Evolutionary conservation across 2,329 filamentous ascomycete species (phyloP).

Genomic region (Diaporthe destruens): DNA sequence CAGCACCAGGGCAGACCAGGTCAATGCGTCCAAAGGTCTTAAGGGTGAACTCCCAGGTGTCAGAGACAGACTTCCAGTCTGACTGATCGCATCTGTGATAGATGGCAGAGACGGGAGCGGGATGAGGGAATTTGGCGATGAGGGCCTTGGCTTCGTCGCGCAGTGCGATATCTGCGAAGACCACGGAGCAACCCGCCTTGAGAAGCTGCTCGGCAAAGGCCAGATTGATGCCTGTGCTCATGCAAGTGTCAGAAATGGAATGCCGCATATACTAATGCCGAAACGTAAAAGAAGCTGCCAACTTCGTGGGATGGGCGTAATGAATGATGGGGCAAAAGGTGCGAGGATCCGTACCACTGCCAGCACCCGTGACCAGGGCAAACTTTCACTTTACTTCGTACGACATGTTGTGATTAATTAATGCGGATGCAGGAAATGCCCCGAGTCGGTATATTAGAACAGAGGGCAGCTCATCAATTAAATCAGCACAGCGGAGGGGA

Average conservation of each 20-base stretch:
- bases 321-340: not conserved
- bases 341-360: conserved; percentile 25
- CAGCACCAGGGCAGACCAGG: conserved; percentile 42
- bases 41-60: conserved; percentile 41
- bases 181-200: conserved; percentile 46
- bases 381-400: conserved; percentile 41
- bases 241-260: not conserved
- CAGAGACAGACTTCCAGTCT: conserved; percentile 48
- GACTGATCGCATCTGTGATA: conserved; percentile 43
- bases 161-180: conserved; percentile 46
- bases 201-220: conserved; percentile 44
- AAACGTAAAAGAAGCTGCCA: not conserved
- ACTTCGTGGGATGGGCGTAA: not conserved
- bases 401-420: conserved; percentile 29
- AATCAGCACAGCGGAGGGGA: not conserved
- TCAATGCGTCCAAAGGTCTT: conserved; percentile 43
- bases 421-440: not conserved
- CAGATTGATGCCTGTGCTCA: conserved; percentile 45
- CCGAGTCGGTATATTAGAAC: too few relatives aligned
- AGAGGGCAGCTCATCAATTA: not conserved
- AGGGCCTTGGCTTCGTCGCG: conserved; percentile 45
- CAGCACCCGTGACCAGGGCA: conserved; percentile 39
- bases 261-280: not conserved
- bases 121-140: conserved; percentile 39
- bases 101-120: conserved; percentile 26